Percentiles rank a stretch among this genome's conserved stretches.
Conservation (phyloP, 768 basidiomycete genomes). For the Pisolithus albus region DNA sequence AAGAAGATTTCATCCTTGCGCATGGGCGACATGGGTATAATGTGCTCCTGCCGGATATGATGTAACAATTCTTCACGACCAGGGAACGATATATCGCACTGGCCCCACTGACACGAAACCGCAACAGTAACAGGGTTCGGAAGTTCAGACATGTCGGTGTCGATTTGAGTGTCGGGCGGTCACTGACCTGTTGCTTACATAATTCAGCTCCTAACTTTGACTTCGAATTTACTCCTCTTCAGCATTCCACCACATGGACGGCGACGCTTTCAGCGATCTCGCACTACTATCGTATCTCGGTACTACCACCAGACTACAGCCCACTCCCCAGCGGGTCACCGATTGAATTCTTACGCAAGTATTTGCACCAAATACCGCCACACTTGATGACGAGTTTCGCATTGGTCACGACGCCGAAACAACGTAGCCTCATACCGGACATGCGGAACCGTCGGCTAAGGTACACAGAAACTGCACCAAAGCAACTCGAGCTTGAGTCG, state of each 20-base stretch:
- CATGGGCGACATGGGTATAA: conserved; percentile 38
- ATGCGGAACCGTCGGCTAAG: conserved; percentile 71
- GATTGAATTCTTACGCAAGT: conserved; percentile 53
- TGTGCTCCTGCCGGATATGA: conserved; percentile 46
- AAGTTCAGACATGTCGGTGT: conserved; percentile 12
- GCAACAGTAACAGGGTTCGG: conserved; percentile 1
- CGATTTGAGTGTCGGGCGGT: background rate
- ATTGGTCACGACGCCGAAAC: conserved; percentile 44
- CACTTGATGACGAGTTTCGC: conserved; percentile 46
- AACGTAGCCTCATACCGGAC: conserved; percentile 53
- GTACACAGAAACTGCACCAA: conserved; percentile 50
- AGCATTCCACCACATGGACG: conserved; percentile 4
- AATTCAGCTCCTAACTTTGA: background rate
- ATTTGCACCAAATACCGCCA: conserved; percentile 61
- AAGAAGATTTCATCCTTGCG: conserved; percentile 38
- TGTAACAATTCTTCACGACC: conserved; percentile 32
- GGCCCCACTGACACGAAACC: conserved; percentile 43
- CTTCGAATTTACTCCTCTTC: background rate
- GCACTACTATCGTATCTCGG: conserved; percentile 46
- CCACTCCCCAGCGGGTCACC: conserved; percentile 57
- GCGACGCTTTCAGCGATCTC: conserved; percentile 11
- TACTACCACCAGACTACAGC: conserved; percentile 47
- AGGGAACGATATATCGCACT: conserved; percentile 42
- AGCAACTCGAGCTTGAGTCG: conserved; percentile 44
- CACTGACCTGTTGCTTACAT: background rate